A percentile compares a stretch with the other conserved stretches of the same genome.
phyloP scores from a whole-genome alignment of 345 rosid species.

The Arabidopsis thaliana region TAIR10.1 NC_003070.9:26656001-26656500 shows the following conservation, averaged over 20 bases:
- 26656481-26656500: constrained; percentile 43
- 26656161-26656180: constrained; percentile 10
- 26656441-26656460: constrained; percentile 46
- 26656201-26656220: not conserved
- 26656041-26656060: constrained; percentile 1
- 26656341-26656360: constrained; percentile 62
- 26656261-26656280: constrained; percentile 50
- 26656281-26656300: constrained; percentile 25
- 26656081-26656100: constrained; percentile 57
- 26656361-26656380: constrained; percentile 53
- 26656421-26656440: constrained; percentile 52
- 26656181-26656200: not conserved
- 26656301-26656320: constrained; percentile 24
- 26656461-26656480: constrained; percentile 68
- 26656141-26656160: constrained; percentile 76
- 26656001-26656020: not conserved
- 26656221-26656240: constrained; percentile 56
- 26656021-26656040: not conserved
- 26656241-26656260: constrained; percentile 90
- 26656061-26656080: constrained; percentile 51
- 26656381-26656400: constrained; percentile 56
- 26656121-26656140: constrained; percentile 71
- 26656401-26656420: constrained; percentile 52
- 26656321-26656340: constrained; percentile 47
- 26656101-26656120: constrained; percentile 84